These are phyloP conservation scores for Yamadazyma trypodendri DNA, from an alignment of 1,139 yeast genomes.

Conservation along the genomic window DNA sequence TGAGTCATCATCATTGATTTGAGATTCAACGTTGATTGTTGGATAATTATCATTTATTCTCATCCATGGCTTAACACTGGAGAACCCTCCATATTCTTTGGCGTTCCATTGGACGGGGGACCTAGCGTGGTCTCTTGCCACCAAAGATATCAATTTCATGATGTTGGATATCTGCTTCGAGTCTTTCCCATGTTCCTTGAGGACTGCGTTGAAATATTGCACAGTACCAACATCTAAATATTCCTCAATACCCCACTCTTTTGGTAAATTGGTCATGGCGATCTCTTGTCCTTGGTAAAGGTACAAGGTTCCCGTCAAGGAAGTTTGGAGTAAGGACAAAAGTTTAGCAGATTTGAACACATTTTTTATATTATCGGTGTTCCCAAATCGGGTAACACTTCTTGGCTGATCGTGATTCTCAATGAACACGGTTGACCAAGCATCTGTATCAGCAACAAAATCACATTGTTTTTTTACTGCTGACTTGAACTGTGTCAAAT, in stretches of 20 bases:
- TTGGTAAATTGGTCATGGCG: slow-evolving; percentile 50
- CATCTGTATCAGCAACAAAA: slow-evolving; percentile 47
- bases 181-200: slow-evolving; percentile 29
- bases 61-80: slow-evolving; percentile 55
- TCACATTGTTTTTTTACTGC: slow-evolving; percentile 9
- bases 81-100: slow-evolving; percentile 45
- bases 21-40: slow-evolving; percentile 46
- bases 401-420: slow-evolving; percentile 62
- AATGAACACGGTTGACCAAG: slow-evolving; percentile 52
- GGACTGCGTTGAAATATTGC: slow-evolving; percentile 36
- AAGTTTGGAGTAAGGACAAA: slow-evolving; percentile 41
- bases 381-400: slow-evolving; percentile 49
- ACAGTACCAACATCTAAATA: slow-evolving; percentile 49
- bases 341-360: slow-evolving; percentile 40
- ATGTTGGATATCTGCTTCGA: slow-evolving; percentile 23
- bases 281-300: slow-evolving; percentile 60
- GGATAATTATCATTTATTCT: slow-evolving; percentile 48
- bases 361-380: slow-evolving; percentile 29
- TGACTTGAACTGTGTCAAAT: slow-evolving; percentile 4
- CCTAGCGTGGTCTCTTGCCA: slow-evolving; percentile 53
- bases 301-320: slow-evolving; percentile 54
- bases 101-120: slow-evolving; percentile 58
- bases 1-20: slow-evolving; percentile 44
- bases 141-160: slow-evolving; percentile 30
- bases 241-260: slow-evolving; percentile 46